Base-by-base conservation (phyloP, 768 basidiomycete species). In the Mycena amicta region DNA sequence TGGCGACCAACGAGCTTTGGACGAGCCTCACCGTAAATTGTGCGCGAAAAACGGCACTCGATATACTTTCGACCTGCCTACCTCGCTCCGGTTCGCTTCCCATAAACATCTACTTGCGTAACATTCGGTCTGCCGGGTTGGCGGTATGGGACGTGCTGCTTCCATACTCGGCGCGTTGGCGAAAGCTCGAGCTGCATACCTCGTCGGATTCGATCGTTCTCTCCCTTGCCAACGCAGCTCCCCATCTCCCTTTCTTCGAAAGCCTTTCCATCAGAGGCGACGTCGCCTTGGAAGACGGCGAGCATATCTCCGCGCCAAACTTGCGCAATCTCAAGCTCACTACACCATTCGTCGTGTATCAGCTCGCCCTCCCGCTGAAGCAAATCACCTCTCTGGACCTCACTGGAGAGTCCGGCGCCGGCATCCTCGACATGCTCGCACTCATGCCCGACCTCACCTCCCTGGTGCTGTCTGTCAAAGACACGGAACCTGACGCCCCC, bases 351-450 rank as follows among this genome's bases (percentile, higher is more conserved):
- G 47, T 49, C 47, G 6, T 49, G 26, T 49, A 49, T 20, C 47
- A 49, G 47, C 47, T 49, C 27, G 6, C 26, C 12, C 25, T 28
- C n/a, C 47, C 47, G 5, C 26, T 49, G 4, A 8, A 8, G 27
- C 47, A 49, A n/a, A 25, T 49, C 27, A 49, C 8, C 6, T 13
- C 22, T 8, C 26, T 49, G 25, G 25, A 49, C 22, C 12, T 49
- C 12, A 5, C 22, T 12, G 11, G 25, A 4, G 47, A 49, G 8
- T 26, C 22, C n/a, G 47, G 47, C 6, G 22, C 25, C 6, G 47
- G 47, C 11, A 49, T 49, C 47, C 47, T 49, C 25, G 47, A 25
- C 47, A 49, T 49, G 12, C 47, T 49, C 26, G 47, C 47, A 26
- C 47, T 49, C 47, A 49, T 20, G 22, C 47, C 47, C 12, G 26